A percentile compares a stretch with the other conserved stretches of the same genome.
These are phyloP conservation scores for Boletus rubropictus DNA, from an alignment of 768 basidiomycete genomes.

Conservation along the genomic window DNA sequence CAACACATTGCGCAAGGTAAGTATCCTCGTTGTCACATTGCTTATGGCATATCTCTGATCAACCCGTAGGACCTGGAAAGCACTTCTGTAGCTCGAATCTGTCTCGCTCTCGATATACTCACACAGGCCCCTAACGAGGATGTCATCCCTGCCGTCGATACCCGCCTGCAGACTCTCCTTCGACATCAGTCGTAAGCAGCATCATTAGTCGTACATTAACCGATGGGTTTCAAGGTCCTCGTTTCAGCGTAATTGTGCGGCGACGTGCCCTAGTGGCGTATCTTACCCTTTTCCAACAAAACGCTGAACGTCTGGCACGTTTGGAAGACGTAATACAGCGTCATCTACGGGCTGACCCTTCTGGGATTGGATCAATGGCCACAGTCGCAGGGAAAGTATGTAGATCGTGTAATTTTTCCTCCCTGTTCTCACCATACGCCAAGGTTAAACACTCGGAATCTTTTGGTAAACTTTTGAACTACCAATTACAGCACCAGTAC, in stretches of 20 bases:
- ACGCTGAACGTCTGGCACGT: conserved; percentile 41
- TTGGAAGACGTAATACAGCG: conserved; percentile 28
- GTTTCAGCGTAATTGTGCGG: conserved; percentile 49
- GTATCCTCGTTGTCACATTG: not conserved
- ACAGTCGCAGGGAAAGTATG: conserved; percentile 23
- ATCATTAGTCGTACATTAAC: conserved; percentile 19
- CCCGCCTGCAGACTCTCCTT: conserved; percentile 57
- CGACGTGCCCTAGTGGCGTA: conserved; percentile 59
- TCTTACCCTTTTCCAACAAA: conserved; percentile 43
- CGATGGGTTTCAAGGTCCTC: conserved; percentile 4
- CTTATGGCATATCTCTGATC: conserved; percentile 3
- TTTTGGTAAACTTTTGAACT: conserved; percentile 21
- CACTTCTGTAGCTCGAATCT: conserved; percentile 47
- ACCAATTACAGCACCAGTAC: conserved; percentile 13
- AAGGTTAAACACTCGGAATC: conserved; percentile 23
- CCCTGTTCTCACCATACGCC: conserved; percentile 3
- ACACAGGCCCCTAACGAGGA: conserved; percentile 57
- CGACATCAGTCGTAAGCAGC: conserved; percentile 71
- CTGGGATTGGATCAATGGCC: conserved; percentile 5
- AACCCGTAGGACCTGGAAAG: conserved; percentile 64
- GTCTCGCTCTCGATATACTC: conserved; percentile 67
- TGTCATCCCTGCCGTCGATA: conserved; percentile 70
- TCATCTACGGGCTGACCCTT: conserved; percentile 10
- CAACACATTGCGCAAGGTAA: conserved; percentile 78
- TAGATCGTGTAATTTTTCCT: not conserved